phyloP scores from a whole-genome alignment of 2,329 filamentous ascomycete genomes.

The Achaetomium macrosporum region DNA sequence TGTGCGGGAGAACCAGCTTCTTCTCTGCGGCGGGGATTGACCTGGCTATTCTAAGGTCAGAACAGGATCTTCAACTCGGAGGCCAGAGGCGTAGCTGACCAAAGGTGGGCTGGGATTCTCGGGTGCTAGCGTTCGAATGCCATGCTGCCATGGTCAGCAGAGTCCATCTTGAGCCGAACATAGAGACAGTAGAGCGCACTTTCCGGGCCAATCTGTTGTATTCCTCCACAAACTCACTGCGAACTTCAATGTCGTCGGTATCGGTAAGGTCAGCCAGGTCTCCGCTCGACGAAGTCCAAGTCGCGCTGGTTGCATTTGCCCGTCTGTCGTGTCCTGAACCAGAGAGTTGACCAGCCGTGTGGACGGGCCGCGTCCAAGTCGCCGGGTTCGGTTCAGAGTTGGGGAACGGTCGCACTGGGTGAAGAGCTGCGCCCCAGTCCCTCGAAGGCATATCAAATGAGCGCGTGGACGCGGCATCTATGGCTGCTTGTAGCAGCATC shows the following conservation, averaged over 20 bases:
- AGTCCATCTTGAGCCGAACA: not conserved
- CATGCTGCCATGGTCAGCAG: slow-evolving; percentile 38
- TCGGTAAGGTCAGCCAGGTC: slow-evolving; percentile 44
- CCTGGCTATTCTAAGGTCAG: slow-evolving; percentile 14
- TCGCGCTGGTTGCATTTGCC: slow-evolving; percentile 40
- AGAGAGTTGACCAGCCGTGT: slow-evolving; percentile 19
- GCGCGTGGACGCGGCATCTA: slow-evolving; percentile 10
- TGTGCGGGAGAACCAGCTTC: slow-evolving; percentile 30
- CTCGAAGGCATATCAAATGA: slow-evolving; percentile 11
- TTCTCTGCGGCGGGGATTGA: slow-evolving; percentile 11
- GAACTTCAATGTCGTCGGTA: slow-evolving; percentile 44
- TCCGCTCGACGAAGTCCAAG: slow-evolving; percentile 53
- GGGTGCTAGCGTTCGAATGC: slow-evolving; percentile 39
- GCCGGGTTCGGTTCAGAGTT: slow-evolving; percentile 2
- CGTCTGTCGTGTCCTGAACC: slow-evolving; percentile 15
- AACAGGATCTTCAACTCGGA: not conserved
- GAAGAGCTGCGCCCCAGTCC: slow-evolving; percentile 3
- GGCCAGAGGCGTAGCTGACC: slow-evolving; percentile 27
- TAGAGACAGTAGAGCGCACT: slow-evolving; percentile 32
- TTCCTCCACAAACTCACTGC: slow-evolving; percentile 45
- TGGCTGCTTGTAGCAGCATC: not conserved
- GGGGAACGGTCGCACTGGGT: not conserved
- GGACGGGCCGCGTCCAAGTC: slow-evolving; percentile 5
- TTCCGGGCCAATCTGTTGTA: slow-evolving; percentile 57
- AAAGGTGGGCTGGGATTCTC: slow-evolving; percentile 32